A percentile compares a stretch with the other conserved stretches of the same genome.
phyloP scores from a whole-genome alignment of 2,329 filamentous ascomycete genomes.

The Sporothrix mexicana region DNA sequence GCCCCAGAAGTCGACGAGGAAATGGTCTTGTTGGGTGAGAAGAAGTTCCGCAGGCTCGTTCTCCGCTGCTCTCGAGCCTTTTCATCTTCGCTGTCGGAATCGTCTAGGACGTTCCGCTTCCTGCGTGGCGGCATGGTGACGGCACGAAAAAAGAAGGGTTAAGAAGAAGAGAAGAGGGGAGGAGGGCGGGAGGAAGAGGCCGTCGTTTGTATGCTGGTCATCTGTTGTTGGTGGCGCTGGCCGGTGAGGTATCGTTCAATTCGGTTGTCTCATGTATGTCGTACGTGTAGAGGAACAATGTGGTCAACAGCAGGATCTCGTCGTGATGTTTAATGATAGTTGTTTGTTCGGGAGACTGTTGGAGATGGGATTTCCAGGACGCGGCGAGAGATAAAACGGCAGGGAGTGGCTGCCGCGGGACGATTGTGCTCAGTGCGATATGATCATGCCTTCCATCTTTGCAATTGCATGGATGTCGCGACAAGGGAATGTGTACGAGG shows the following conservation, averaged over 20 bases:
- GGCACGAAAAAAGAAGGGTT: not conserved
- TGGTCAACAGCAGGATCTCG: not conserved
- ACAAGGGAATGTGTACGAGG: not conserved
- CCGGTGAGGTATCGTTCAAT: not conserved
- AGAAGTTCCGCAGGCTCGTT: constrained; percentile 60
- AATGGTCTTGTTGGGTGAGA: constrained; percentile 53
- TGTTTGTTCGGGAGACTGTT: not conserved
- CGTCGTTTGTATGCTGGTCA: constrained; percentile 12
- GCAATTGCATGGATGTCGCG: constrained; percentile 6
- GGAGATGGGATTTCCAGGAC: not conserved
- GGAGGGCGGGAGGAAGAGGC: not conserved
- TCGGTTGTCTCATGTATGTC: not conserved
- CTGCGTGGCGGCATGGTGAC: constrained; percentile 62
- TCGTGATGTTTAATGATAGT: not conserved
- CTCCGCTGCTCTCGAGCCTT: constrained; percentile 43
- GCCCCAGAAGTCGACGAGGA: constrained; percentile 43
- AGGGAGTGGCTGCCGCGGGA: constrained; percentile 11
- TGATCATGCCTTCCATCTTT: constrained; percentile 29
- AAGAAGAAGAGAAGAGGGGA: not conserved
- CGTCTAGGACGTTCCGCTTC: constrained; percentile 61
- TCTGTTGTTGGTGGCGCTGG: constrained; percentile 23
- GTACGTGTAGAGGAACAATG: not conserved
- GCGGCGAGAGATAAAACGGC: not conserved
- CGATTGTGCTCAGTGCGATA: constrained; percentile 18
- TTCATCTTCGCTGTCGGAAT: constrained; percentile 58